Base-by-base conservation (phyloP, 2,329 filamentous ascomycete genomes). In the Talaromyces sp. region DNA sequence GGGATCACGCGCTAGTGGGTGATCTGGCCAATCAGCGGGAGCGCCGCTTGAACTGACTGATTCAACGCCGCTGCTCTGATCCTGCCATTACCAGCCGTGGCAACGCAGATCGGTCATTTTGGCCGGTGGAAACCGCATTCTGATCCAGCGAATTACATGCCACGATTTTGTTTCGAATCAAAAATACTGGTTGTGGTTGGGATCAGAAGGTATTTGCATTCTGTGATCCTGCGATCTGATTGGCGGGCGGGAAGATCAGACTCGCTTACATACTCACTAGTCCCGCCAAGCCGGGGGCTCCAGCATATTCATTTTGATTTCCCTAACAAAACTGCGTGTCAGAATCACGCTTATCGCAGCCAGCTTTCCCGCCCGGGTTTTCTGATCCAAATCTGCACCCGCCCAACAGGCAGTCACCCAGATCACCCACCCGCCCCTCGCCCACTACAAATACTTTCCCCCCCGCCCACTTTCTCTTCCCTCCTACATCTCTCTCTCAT, bases 381-480 rank as follows among this genome's bases (percentile, higher is more conserved):
- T 63, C 53, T 63, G 67, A 69, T 68, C 70, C 71, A 74, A 78
- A 77, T 75, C 78, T 72, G 67, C 69, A 67, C 70, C 73, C 71
- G 58, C 70, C 69, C 66, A 43, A 17, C 34, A 59, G 56, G 38
- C 56, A 59, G 56, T 59, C 56, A 68, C 68, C 70, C 70, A 77
- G 75, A 78, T 78, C 75, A 79, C 72, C 67, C 69, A 65, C 71
- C 72, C 72, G 59, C 70, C 69, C 68, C 69, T 74, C 71, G 71
- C 67, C 71, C 71, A 70, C 73, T 78, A 76, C 75, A 77, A 78
- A 78, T 79, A 78, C 77, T 71, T 72, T 59, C 69, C 76, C 77
- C 36, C 77, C 75, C 75, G 76, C 77, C 74, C 75, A 63, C 71
- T 69, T 71, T 69, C 72, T 61, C 73, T 72, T 77, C 72, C 71